Conservation (phyloP, 2,329 filamentous ascomycete genomes). For the Talaromyces sp. region DNA sequence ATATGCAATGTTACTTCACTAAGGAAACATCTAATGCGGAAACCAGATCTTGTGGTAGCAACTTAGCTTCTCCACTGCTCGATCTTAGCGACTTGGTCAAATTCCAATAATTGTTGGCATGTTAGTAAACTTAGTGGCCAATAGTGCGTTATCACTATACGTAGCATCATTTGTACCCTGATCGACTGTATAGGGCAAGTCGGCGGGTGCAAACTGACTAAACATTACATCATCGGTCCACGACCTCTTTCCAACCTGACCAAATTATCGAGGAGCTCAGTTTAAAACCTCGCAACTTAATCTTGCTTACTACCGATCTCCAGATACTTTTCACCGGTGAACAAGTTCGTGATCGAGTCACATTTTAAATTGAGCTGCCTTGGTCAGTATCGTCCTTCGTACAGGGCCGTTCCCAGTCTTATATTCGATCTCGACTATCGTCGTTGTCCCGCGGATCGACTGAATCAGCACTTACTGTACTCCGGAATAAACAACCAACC, state of each 20-base stretch:
- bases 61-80: not conserved
- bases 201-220: conserved; percentile 13
- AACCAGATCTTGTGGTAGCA: not conserved
- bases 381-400: not conserved
- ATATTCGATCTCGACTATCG: conserved; percentile 6
- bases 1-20: not conserved
- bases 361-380: conserved; percentile 1
- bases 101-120: not conserved
- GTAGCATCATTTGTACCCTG: not conserved
- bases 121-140: not conserved
- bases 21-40: not conserved
- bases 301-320: not conserved
- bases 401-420: not conserved
- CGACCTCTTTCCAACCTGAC: not conserved
- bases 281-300: not conserved
- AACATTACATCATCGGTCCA: conserved; percentile 18
- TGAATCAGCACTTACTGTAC: not conserved
- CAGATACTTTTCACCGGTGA: not conserved
- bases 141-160: not conserved
- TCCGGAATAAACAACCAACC: not conserved
- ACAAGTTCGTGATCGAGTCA: not conserved
- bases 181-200: not conserved
- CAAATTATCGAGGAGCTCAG: not conserved
- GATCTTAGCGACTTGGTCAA: not conserved
- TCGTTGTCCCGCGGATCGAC: not conserved